Evolutionary conservation across 768 basidiomycete genomes (phyloP).

Genomic region (Sporobolomyces pararoseus): DNA sequence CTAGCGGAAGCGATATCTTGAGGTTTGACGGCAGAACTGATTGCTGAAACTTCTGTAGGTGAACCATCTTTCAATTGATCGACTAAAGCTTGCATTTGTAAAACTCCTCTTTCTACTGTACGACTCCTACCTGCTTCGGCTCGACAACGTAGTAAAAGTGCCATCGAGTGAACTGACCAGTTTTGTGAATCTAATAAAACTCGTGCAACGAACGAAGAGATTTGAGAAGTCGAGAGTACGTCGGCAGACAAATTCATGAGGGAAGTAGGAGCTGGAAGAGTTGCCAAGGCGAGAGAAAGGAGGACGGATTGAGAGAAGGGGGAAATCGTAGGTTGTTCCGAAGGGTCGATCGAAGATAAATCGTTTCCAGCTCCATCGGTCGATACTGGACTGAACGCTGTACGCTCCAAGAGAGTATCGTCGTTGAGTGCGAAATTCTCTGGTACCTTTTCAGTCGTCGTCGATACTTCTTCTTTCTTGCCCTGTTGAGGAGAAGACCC

Average conservation of each 20-base stretch:
- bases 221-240: slow-evolving; percentile 86
- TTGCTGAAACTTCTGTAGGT: slow-evolving; percentile 38
- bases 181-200: slow-evolving; percentile 85
- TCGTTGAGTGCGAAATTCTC: slow-evolving; percentile 81
- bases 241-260: slow-evolving; percentile 84
- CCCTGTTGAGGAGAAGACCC: slow-evolving; percentile 50
- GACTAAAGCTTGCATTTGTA: slow-evolving; percentile 90
- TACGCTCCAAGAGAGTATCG: slow-evolving; percentile 91
- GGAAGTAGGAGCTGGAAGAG: slow-evolving; percentile 51
- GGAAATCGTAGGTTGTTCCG: slow-evolving; percentile 77
- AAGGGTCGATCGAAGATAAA: slow-evolving; percentile 60
- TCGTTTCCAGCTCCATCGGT: slow-evolving; percentile 10
- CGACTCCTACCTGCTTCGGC: slow-evolving; percentile 82
- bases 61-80: slow-evolving; percentile 64
- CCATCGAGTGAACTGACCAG: slow-evolving; percentile 97
- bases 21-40: slow-evolving; percentile 37
- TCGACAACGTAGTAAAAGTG: slow-evolving; percentile 83
- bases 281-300: slow-evolving; percentile 71
- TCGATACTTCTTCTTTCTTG: slow-evolving; percentile 13
- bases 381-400: slow-evolving; percentile 66
- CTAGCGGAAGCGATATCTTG: slow-evolving; percentile 61
- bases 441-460: slow-evolving; percentile 55
- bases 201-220: slow-evolving; percentile 83
- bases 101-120: slow-evolving; percentile 83
- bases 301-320: slow-evolving; percentile 92